Evolutionary conservation across 495 filamentous ascomycete species (phyloP), one percentile per base, ranked within the genome.

Genomic region (Articulospora tetracladia): DNA sequence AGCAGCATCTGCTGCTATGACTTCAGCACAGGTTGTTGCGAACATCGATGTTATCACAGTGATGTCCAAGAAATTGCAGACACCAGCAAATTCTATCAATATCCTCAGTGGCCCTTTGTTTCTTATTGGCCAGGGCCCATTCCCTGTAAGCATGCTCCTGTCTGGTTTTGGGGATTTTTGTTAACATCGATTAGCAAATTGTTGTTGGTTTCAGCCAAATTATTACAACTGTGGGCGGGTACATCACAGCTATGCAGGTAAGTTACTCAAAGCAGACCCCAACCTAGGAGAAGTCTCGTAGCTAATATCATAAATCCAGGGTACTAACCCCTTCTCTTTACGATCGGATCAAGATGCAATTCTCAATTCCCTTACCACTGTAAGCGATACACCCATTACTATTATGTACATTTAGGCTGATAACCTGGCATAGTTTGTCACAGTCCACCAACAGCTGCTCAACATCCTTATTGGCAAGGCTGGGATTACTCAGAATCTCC

Each of bases 401-500:
- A 24, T n/a, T 47, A 36, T 59, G 15, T 3, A 27, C 23, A 8
- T 3, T 8, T 19, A 4, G 11, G 8, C 25, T 19, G 1, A 19
- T 7, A 19, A 55, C 8, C 3, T 17, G 3, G 51, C 13, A 20
- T 55, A 71, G 69, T 72, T 73, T n/a, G 65, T 65, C 48, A 2
- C 23, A 3, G 66, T 73, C 32, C 61, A 68, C 59, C 58, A 71
- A 62, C 44, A 15, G 2, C 67, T 71, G 1, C 62, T 74, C 30
- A 66, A 68, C 60, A 67, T 69, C 30, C 11, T 73, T 23, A 73
- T 73, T 19, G 66, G 67, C 30, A 73, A 71, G 47, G 61, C 65
- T 26, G 63, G 65, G 1, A 2, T 70, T 12, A 48, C 71, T 24
- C 24, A 12, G 17, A 25, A 44, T 10, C 54, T 74, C 46, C 61